Conservation (phyloP, 1,139 yeast genomes). For the Taiozyma sp. region DNA sequence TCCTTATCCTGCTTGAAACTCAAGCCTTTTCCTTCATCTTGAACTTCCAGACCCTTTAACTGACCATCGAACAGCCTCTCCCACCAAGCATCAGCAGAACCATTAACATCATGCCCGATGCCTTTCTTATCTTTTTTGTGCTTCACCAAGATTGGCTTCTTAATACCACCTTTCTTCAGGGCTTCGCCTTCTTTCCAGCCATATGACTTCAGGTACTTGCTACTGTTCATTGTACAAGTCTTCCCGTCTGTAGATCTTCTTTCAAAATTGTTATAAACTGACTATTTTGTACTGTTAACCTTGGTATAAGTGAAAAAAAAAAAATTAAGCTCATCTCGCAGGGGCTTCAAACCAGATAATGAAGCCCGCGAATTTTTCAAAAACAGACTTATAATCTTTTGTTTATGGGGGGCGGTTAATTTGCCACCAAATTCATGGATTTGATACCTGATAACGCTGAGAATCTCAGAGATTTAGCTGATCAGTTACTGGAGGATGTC, state of each 20-base stretch:
- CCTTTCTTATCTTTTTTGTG: slow-evolving; percentile 93
- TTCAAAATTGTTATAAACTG: not conserved
- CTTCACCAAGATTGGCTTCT: slow-evolving; percentile 81
- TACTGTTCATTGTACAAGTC: slow-evolving; percentile 52
- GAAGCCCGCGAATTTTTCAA: not conserved
- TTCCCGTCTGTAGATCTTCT: not conserved
- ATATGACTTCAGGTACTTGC: slow-evolving; percentile 62
- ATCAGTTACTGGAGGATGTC: not conserved
- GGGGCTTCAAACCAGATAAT: not conserved
- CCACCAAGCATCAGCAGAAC: slow-evolving; percentile 86
- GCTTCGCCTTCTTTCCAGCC: slow-evolving; percentile 97
- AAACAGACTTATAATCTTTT: too few species aligned
- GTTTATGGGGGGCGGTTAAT: not conserved
- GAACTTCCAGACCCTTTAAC: slow-evolving; percentile 70
- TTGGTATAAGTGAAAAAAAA: not conserved
- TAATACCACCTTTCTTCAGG: slow-evolving; percentile 70
- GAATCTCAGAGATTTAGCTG: not conserved
- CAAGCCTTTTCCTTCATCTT: slow-evolving; percentile 28
- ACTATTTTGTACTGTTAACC: not conserved
- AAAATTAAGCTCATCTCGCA: not conserved
- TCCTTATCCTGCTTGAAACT: slow-evolving; percentile 39
- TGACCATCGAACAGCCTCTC: slow-evolving; percentile 92
- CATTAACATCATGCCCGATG: slow-evolving; percentile 71
- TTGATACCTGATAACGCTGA: not conserved
- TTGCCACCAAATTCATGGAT: not conserved